Evolutionary conservation across 2,329 filamentous ascomycete species (phyloP).

Genomic region (Stemphylium beticola): DNA sequence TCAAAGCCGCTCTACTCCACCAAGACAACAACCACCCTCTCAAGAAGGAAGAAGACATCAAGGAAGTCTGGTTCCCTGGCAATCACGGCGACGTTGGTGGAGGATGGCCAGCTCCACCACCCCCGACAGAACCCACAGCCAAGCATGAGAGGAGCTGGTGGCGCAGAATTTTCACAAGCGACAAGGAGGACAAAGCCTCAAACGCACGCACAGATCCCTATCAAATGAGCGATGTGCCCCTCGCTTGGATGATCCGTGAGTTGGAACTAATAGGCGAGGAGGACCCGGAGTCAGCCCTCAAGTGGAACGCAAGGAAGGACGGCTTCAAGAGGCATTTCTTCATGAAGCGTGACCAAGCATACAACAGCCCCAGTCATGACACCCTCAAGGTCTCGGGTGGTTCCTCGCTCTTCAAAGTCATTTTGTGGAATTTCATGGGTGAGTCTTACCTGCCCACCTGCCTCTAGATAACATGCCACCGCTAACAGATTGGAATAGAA

Average conservation of each 20-base stretch:
- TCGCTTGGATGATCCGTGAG: conserved; percentile 11
- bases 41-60: conserved; percentile 1
- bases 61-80: conserved; percentile 55
- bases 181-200: not conserved
- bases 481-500: conserved; percentile 2
- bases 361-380: not conserved
- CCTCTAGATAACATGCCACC: not conserved
- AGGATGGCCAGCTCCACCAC: conserved; percentile 28
- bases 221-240: conserved; percentile 8
- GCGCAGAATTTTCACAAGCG: not conserved
- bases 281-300: not conserved
- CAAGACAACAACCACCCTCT: conserved; percentile 35
- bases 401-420: conserved; percentile 2
- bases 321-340: conserved; percentile 5
- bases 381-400: conserved; percentile 1
- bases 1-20: conserved; percentile 48
- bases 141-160: not conserved
- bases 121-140: not conserved
- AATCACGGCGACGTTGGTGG: conserved; percentile 55
- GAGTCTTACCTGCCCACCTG: not conserved
- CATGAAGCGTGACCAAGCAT: not conserved
- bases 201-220: not conserved
- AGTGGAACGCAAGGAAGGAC: not conserved
- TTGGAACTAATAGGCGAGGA: not conserved
- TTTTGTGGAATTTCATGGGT: conserved; percentile 8